Conservation (phyloP, 305 asterid genomes). For the Solanum hybrid region DNA sequence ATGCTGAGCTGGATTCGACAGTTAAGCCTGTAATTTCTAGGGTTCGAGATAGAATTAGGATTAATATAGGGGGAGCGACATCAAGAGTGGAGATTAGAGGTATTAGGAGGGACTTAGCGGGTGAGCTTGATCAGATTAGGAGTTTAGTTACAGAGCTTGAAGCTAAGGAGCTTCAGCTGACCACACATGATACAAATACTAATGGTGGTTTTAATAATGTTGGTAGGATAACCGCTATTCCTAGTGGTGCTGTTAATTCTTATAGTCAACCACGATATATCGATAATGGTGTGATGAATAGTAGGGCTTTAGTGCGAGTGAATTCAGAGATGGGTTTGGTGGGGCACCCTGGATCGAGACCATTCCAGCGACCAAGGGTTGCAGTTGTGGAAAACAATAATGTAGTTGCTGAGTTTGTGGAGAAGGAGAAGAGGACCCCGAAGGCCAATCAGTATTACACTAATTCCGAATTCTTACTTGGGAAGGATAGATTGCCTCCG, state of each 20-base stretch:
- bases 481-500: constrained; percentile 23
- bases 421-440: constrained; percentile 25
- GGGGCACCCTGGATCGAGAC: constrained; percentile 16
- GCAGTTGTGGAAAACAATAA: constrained; percentile 11
- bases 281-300: constrained; percentile 22
- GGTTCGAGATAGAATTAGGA: constrained; percentile 48
- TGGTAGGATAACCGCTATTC: constrained; percentile 17
- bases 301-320: constrained; percentile 25
- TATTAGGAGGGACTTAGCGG: constrained; percentile 44
- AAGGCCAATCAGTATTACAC: constrained; percentile 24
- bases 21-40: constrained; percentile 36
- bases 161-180: constrained; percentile 51
- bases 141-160: constrained; percentile 33
- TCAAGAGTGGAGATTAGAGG: constrained; percentile 40
- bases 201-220: constrained; percentile 9
- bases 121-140: constrained; percentile 58
- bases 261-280: constrained; percentile 15
- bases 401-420: constrained; percentile 11
- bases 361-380: constrained; percentile 9
- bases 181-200: constrained; percentile 24
- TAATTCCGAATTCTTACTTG: constrained; percentile 22
- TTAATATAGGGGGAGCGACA: constrained; percentile 29
- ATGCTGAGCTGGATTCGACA: neutral
- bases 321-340: constrained; percentile 47
- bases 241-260: constrained; percentile 24